A percentile compares a stretch with the other conserved stretches of the same genome.
phyloP scores from a whole-genome alignment of 2,329 filamentous ascomycete genomes.

The Plectosphaerella plurivora region DNA sequence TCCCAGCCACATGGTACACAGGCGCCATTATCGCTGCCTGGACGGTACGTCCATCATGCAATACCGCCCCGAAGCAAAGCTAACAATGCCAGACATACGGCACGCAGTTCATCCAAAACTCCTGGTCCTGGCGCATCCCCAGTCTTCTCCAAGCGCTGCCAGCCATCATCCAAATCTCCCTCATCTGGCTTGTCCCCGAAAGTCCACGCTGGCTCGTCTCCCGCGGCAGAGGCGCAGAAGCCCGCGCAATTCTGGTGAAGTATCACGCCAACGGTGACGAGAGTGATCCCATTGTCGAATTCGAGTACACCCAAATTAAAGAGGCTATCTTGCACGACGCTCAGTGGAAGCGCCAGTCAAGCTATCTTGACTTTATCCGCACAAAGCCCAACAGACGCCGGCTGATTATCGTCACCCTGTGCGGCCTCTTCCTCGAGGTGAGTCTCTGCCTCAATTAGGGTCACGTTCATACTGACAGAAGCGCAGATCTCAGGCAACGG shows the following conservation, averaged over 20 bases:
- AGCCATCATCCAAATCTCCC: conserved; percentile 31
- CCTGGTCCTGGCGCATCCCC: conserved; percentile 38
- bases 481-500: conserved; percentile 23
- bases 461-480: conserved; percentile 19
- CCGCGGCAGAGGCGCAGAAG: conserved; percentile 39
- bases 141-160: conserved; percentile 39
- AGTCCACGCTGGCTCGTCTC: conserved; percentile 39
- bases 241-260: conserved; percentile 36
- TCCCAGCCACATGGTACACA: conserved; percentile 17
- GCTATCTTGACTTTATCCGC: conserved; percentile 14
- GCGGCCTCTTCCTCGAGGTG: not conserved
- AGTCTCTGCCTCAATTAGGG: not conserved
- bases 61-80: too few species aligned
- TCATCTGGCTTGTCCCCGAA: conserved; percentile 27
- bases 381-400: conserved; percentile 13
- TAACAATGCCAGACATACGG: conserved; percentile 5
- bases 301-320: conserved; percentile 45
- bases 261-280: conserved; percentile 44
- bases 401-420: not conserved
- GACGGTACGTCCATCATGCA: not conserved
- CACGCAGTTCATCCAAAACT: not conserved
- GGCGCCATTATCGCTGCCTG: conserved; percentile 13
- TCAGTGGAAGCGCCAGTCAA: conserved; percentile 9
- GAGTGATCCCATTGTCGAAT: conserved; percentile 36
- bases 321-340: conserved; percentile 39